phyloP scores from a whole-genome alignment of 1,284 basidiomycete genomes.

The Ceratobasidium sp. region DNA sequence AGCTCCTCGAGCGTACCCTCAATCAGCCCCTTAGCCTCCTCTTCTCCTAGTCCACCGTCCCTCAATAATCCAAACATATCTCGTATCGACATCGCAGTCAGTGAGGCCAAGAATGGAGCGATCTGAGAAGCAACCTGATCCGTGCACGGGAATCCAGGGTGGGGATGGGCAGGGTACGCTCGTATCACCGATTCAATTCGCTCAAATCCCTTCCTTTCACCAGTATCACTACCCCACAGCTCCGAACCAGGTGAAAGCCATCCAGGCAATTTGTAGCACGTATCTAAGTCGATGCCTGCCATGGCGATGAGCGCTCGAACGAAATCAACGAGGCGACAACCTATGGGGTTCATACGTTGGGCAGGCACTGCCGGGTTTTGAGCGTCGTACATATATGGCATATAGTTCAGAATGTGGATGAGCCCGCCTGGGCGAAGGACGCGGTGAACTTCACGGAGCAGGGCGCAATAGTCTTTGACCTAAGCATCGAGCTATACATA shows the following conservation, averaged over 20 bases:
- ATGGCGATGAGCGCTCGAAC: background rate
- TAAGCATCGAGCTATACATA: background rate
- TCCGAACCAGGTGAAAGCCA: slow-evolving; percentile 2
- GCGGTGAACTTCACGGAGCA: slow-evolving; percentile 15
- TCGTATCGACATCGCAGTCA: slow-evolving; percentile 5
- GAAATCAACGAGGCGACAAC: background rate
- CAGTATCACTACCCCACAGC: background rate
- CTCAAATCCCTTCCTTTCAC: slow-evolving; percentile 10
- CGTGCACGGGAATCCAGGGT: slow-evolving; percentile 3
- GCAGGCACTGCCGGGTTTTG: background rate
- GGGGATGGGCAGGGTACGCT: slow-evolving; percentile 7
- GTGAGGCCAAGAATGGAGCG: background rate
- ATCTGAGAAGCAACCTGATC: background rate
- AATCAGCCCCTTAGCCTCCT: background rate
- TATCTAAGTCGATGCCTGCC: slow-evolving; percentile 5
- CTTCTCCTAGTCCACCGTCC: background rate
- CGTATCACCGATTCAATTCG: background rate
- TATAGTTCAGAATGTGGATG: background rate
- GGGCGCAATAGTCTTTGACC: slow-evolving; percentile 18
- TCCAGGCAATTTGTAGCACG: background rate
- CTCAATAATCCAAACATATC: background rate
- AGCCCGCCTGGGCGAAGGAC: slow-evolving; percentile 33
- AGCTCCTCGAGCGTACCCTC: slow-evolving; percentile 8
- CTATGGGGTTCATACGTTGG: background rate
- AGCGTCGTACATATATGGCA: background rate